Conservation (phyloP, 495 filamentous ascomycete species). For the Bacidia gigantensis region DNA sequence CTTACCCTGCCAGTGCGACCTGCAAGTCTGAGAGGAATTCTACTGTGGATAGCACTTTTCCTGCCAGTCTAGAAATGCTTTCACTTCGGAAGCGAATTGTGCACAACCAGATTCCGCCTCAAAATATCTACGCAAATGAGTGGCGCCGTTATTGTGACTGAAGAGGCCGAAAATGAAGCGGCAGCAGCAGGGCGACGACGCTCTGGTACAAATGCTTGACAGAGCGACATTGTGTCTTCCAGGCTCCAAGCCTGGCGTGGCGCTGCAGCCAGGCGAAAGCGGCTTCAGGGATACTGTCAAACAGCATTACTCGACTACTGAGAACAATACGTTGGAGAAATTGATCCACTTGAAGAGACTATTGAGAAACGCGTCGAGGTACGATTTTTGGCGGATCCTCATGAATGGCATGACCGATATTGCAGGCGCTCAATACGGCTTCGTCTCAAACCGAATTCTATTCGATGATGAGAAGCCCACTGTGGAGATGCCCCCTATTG, state of each 20-base stretch:
- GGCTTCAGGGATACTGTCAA: constrained; percentile 34
- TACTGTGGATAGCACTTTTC: no score
- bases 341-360: constrained; percentile 49
- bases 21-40: no score
- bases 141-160: not conserved
- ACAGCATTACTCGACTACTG: constrained; percentile 35
- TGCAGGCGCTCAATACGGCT: constrained; percentile 53
- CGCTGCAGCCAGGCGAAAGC: constrained; percentile 34
- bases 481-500: constrained; percentile 44
- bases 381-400: constrained; percentile 53
- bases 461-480: constrained; percentile 39
- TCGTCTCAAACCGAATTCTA: constrained; percentile 53
- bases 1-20: no score
- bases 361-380: constrained; percentile 39
- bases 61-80: no score
- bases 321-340: constrained; percentile 49
- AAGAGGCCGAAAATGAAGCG: constrained; percentile 8
- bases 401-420: constrained; percentile 55
- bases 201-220: constrained; percentile 15
- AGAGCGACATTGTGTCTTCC: constrained; percentile 33
- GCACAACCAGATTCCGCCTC: not conserved
- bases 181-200: not conserved
- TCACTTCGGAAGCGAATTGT: no score
- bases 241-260: constrained; percentile 23
- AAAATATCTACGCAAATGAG: not conserved